Evolutionary conservation across 495 filamentous ascomycete species (phyloP), one percentile per base, ranked within the genome.

Genomic region (Elaphomyces granulatus): DNA sequence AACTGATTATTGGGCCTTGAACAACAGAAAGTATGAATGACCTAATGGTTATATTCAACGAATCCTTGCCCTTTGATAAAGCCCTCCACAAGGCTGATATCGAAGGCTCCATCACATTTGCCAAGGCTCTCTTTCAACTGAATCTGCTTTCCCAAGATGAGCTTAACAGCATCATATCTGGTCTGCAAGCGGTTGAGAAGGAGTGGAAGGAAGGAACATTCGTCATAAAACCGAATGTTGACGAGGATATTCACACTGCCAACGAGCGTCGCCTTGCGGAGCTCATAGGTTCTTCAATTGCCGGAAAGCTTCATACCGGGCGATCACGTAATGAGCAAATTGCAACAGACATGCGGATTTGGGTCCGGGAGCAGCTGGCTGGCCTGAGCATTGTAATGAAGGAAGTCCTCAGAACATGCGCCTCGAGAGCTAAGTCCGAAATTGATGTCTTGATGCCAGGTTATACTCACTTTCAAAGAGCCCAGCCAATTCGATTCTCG

Each of bases 261-360:
- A 94, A 94, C 52, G 88, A 94, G 70, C 78, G 87, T 38, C 74
- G 87, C 31, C 66, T 96, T 15, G 81, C 81, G 30, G 90, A 96
- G 66, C 70, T 94, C 45, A 83, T 95, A 32, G 87, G 87, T 48
- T 87, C 78, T 53, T 70, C 81, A 2, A 78, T 86, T 21, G 86
- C 78, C 2, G 87, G 88, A 3, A 95, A 94, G 64, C 72, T 95
- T 43, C 88, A 95, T 67, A 95, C 87, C 2, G 87, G 87, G 23
- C 77, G 90, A 16, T 85, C 78, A 50, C 68, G 90, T 34, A 96
- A 96, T 53, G 90, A 96, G 64, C 90, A 96, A 63, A 73, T 96
- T 43, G 85, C 80, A 18, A 88, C 81, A 16, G 88, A 95, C 50
- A 88, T 94, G 82, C 78, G 87, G 33, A 63, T 94, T 53, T 96